These are phyloP conservation scores for Coffea humblotiana DNA, from an alignment of 305 asterid species.

Conservation along the genomic window DNA sequence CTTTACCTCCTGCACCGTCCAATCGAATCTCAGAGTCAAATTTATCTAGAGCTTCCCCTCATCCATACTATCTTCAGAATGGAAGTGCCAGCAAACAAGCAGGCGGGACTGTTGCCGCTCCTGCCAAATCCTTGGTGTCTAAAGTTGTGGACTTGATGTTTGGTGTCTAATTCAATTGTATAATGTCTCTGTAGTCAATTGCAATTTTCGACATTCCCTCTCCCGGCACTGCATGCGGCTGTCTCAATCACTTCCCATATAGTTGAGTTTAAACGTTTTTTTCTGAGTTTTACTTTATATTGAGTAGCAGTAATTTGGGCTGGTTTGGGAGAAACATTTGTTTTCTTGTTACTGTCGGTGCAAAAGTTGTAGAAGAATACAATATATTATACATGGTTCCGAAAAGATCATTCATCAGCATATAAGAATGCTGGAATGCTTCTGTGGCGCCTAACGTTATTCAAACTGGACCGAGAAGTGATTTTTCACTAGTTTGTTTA, in stretches of 20 bases:
- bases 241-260: not conserved
- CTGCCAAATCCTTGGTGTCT: constrained; percentile 81
- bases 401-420: not conserved
- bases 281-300: not conserved
- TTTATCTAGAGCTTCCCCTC: constrained; percentile 56
- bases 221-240: not conserved
- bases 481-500: not conserved
- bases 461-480: not conserved
- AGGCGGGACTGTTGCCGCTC: constrained; percentile 79
- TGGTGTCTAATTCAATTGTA: constrained; percentile 49
- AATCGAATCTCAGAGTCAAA: constrained; percentile 45
- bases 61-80: constrained; percentile 63
- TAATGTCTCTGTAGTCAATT: not conserved
- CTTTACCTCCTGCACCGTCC: constrained; percentile 61
- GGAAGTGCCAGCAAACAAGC: constrained; percentile 51
- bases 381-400: not conserved
- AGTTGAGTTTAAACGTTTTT: not conserved
- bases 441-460: not conserved
- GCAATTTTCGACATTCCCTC: not conserved
- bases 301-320: not conserved
- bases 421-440: not conserved
- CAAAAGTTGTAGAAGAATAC: not conserved
- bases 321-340: not conserved
- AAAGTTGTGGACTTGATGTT: constrained; percentile 88
- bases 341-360: not conserved